A percentile compares a stretch with the other conserved stretches of the same genome.
Evolutionary conservation across 805 yeast species (phyloP).

Genomic region (Sugiyamaella floridensis): DNA sequence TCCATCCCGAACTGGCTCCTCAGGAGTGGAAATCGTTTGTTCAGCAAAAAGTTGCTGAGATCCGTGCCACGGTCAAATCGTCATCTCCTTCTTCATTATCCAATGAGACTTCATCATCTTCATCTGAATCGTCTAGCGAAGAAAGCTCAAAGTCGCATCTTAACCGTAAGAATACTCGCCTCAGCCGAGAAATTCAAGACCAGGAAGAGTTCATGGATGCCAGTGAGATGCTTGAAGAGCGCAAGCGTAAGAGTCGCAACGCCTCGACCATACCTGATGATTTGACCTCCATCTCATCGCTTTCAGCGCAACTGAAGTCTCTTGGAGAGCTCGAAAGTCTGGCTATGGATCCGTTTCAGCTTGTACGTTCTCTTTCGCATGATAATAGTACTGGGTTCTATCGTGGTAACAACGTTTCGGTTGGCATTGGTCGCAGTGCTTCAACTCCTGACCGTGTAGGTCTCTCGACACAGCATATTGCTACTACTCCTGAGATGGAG

Average conservation of each 20-base stretch:
- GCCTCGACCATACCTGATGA: conserved; percentile 10
- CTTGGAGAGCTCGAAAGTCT: conserved; percentile 53
- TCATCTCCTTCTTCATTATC: conserved; percentile 7
- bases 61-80: conserved; percentile 19
- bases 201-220: conserved; percentile 30
- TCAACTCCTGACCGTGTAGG: conserved; percentile 3
- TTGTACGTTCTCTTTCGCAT: conserved; percentile 67
- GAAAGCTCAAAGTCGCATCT: background rate
- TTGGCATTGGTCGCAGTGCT: background rate
- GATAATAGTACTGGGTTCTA: conserved; percentile 1
- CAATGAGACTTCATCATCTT: conserved; percentile 1
- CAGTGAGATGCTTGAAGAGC: conserved; percentile 26
- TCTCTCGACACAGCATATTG: background rate
- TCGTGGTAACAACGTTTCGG: background rate
- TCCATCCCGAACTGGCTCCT: conserved; percentile 94
- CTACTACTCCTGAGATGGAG: conserved; percentile 3
- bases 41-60: conserved; percentile 33
- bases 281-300: conserved; percentile 26
- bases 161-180: conserved; percentile 25
- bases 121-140: background rate
- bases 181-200: conserved; percentile 30
- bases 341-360: conserved; percentile 72
- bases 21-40: conserved; percentile 52
- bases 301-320: conserved; percentile 64
- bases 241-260: conserved; percentile 15